A percentile compares a stretch with the other conserved stretches of the same genome.
These are phyloP conservation scores for Blastobotrys elegans DNA, from an alignment of 1,139 yeast species.

Conservation along the genomic window DNA sequence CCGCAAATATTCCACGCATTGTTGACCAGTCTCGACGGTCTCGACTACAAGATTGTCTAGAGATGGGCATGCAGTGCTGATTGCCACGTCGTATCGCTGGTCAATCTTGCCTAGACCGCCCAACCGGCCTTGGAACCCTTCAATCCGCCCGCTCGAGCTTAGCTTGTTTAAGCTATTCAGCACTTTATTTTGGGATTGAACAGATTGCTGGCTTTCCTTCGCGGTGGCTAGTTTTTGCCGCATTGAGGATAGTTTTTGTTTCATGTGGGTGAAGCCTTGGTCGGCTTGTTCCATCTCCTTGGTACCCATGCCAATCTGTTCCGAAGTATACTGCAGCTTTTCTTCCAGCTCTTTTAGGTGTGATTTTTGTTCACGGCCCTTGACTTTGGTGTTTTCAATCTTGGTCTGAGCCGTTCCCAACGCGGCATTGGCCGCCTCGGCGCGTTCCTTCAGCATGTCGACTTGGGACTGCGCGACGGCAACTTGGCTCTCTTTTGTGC, in stretches of 20 bases:
- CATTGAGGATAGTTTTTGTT: slow-evolving; percentile 46
- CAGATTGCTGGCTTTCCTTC: slow-evolving; percentile 48
- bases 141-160: slow-evolving; percentile 75
- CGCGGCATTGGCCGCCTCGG: slow-evolving; percentile 42
- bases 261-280: slow-evolving; percentile 47
- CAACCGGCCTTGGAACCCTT: slow-evolving; percentile 82
- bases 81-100: slow-evolving; percentile 82
- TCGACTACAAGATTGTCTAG: slow-evolving; percentile 93
- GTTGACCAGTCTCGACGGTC: slow-evolving; percentile 87
- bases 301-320: slow-evolving; percentile 55
- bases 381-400: slow-evolving; percentile 45
- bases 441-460: slow-evolving; percentile 51
- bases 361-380: slow-evolving; percentile 49
- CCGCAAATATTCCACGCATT: slow-evolving; percentile 81
- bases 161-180: slow-evolving; percentile 63
- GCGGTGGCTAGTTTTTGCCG: slow-evolving; percentile 69
- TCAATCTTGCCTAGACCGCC: slow-evolving; percentile 91
- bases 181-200: slow-evolving; percentile 69
- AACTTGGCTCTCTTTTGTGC: slow-evolving; percentile 60
- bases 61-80: slow-evolving; percentile 92
- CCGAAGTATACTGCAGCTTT: slow-evolving; percentile 42
- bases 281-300: slow-evolving; percentile 51
- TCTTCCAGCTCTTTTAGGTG: slow-evolving; percentile 31
- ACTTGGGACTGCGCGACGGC: slow-evolving; percentile 62
- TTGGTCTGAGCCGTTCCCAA: slow-evolving; percentile 45